A percentile compares a stretch with the other conserved stretches of the same genome.
phyloP scores from a whole-genome alignment of 2,329 filamentous ascomycete genomes.

The Daldinia eschscholtzii region DNA sequence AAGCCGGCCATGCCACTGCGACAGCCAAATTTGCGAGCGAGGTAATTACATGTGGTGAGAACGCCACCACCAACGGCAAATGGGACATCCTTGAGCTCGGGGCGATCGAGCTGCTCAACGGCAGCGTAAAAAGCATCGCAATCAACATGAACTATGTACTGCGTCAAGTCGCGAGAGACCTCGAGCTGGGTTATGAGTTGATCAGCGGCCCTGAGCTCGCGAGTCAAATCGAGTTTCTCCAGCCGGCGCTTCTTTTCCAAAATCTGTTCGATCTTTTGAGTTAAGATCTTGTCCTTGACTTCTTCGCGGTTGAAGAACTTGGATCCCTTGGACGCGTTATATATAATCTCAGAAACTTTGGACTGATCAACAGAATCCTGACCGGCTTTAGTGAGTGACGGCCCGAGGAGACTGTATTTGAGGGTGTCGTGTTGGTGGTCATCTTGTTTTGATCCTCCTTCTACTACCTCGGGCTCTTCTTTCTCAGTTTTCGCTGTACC shows the following conservation, averaged over 20 bases:
- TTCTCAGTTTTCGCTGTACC: constrained; percentile 15
- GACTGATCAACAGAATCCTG: constrained; percentile 93
- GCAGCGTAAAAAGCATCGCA: constrained; percentile 98
- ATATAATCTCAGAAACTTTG: constrained; percentile 96
- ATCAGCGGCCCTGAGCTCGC: constrained; percentile 81
- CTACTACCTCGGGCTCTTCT: constrained; percentile 8
- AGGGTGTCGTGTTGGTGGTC: constrained; percentile 68
- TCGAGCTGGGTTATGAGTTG: constrained; percentile 86
- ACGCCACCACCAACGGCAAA: constrained; percentile 87
- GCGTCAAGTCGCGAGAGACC: constrained; percentile 80
- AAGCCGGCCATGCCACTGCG: constrained; percentile 97
- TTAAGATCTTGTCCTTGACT: constrained; percentile 82
- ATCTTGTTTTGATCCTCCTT: constrained; percentile 15
- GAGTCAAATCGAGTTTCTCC: constrained; percentile 79
- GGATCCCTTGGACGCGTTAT: constrained; percentile 94
- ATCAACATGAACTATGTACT: constrained; percentile 90
- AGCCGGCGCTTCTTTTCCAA: constrained; percentile 79
- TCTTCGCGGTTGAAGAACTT: constrained; percentile 97
- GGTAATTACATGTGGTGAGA: constrained; percentile 82
- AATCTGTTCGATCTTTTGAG: constrained; percentile 86
- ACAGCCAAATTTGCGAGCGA: constrained; percentile 89
- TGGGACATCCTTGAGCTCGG: constrained; percentile 85
- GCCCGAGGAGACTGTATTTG: constrained; percentile 90
- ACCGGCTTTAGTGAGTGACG: constrained; percentile 92
- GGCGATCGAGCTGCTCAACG: constrained; percentile 86